These are phyloP conservation scores for Clathrus columnatus DNA, from an alignment of 768 basidiomycete genomes.

Conservation along the genomic window DNA sequence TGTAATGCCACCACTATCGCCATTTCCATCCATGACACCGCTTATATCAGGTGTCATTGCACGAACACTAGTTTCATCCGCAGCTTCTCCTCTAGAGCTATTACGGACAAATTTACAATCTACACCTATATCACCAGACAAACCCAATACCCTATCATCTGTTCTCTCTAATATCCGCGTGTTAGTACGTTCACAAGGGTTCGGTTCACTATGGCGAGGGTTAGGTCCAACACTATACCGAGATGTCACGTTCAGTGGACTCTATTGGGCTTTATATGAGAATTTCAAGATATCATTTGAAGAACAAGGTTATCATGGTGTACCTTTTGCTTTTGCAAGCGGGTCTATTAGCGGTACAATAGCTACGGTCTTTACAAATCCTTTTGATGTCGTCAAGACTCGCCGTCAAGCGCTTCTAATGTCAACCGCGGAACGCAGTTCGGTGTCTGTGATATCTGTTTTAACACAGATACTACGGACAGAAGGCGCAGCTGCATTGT, in stretches of 20 bases:
- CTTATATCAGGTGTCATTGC: slow-evolving; percentile 78
- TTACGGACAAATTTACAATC: slow-evolving; percentile 91
- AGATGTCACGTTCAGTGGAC: slow-evolving; percentile 93
- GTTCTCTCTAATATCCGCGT: slow-evolving; percentile 55
- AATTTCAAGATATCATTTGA: slow-evolving; percentile 59
- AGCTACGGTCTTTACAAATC: slow-evolving; percentile 84
- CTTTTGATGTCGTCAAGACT: slow-evolving; percentile 96
- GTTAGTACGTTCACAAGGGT: slow-evolving; percentile 55
- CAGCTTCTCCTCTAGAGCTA: slow-evolving; percentile 85
- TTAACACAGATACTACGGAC: slow-evolving; percentile 60
- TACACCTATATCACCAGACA: slow-evolving; percentile 59
- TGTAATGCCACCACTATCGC: slow-evolving; percentile 51
- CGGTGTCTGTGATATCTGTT: slow-evolving; percentile 36
- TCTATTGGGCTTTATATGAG: slow-evolving; percentile 97
- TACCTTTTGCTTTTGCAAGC: slow-evolving; percentile 73
- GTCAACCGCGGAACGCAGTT: slow-evolving; percentile 46
- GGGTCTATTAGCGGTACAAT: slow-evolving; percentile 83
- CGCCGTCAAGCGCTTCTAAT: slow-evolving; percentile 79
- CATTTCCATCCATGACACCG: slow-evolving; percentile 50
- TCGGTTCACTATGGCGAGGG: slow-evolving; percentile 78
- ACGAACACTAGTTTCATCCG: slow-evolving; percentile 66
- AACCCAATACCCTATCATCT: slow-evolving; percentile 70
- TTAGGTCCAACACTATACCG: slow-evolving; percentile 90
- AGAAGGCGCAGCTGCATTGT: slow-evolving; percentile 74
- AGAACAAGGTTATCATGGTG: slow-evolving; percentile 44